A percentile compares a stretch with the other conserved stretches of the same genome.
Conservation (phyloP, 2,329 filamentous ascomycete genomes). For the Fusarium avenaceum region DNA sequence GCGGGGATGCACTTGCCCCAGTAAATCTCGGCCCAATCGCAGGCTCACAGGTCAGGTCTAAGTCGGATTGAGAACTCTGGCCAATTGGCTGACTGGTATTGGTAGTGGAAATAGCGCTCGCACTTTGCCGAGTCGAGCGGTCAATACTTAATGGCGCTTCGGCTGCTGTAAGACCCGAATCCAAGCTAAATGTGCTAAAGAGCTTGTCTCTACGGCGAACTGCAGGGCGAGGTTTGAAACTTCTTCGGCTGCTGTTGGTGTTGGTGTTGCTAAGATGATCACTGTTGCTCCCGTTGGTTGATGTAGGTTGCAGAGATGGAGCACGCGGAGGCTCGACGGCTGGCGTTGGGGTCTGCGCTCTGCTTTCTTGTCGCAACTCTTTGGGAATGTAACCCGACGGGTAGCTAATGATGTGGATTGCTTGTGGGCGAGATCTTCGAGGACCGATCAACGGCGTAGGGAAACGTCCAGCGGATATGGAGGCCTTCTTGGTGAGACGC, state of each 20-base stretch:
- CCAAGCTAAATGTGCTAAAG: conserved; percentile 25
- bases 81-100: conserved; percentile 30
- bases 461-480: conserved; percentile 45
- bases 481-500: conserved; percentile 44
- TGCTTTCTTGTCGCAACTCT: conserved; percentile 55
- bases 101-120: conserved; percentile 27
- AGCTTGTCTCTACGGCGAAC: conserved; percentile 35
- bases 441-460: conserved; percentile 58
- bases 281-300: conserved; percentile 15
- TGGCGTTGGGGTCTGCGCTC: conserved; percentile 33
- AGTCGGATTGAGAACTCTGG: conserved; percentile 25
- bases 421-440: conserved; percentile 56
- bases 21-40: conserved; percentile 39
- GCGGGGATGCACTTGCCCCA: conserved; percentile 44
- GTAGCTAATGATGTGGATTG: conserved; percentile 60
- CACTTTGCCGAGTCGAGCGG: conserved; percentile 37
- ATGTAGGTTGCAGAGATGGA: conserved; percentile 42
- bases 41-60: conserved; percentile 39
- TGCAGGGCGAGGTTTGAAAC: conserved; percentile 21
- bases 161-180: conserved; percentile 28
- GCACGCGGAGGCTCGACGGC: conserved; percentile 30
- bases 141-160: conserved; percentile 32
- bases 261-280: conserved; percentile 17
- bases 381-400: conserved; percentile 60
- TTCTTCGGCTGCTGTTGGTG: conserved; percentile 45